These are phyloP conservation scores for Tylopilus vinaceipallidus DNA, from an alignment of 768 basidiomycete genomes.

Conservation along the genomic window DNA sequence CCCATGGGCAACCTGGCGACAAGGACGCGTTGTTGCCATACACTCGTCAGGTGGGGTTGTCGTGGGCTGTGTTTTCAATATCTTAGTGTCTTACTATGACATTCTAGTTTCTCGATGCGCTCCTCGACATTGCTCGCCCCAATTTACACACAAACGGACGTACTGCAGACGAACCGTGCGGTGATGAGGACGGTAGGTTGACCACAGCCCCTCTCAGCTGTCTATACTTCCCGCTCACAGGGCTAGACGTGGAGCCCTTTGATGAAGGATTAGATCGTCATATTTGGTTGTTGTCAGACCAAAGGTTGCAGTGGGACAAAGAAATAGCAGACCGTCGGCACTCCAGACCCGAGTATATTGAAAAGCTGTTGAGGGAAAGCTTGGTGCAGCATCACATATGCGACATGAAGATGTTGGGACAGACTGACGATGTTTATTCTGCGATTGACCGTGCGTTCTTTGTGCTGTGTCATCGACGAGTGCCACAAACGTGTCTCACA, in stretches of 20 bases:
- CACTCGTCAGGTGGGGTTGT: constrained; percentile 44
- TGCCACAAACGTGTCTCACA: constrained; percentile 11
- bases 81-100: too few relatives aligned
- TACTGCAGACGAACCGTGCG: constrained; percentile 62
- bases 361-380: constrained; percentile 39
- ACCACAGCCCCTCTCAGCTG: not conserved
- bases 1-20: constrained; percentile 40
- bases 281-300: constrained; percentile 78
- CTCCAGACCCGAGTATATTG: constrained; percentile 54
- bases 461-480: not conserved
- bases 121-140: constrained; percentile 59
- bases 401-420: constrained; percentile 27
- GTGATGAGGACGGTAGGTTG: constrained; percentile 51
- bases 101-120: constrained; percentile 56
- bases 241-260: constrained; percentile 71
- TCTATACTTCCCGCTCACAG: not conserved
- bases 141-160: constrained; percentile 83
- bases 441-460: constrained; percentile 11
- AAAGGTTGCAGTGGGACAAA: constrained; percentile 71
- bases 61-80: constrained; percentile 1
- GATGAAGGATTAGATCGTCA: constrained; percentile 83
- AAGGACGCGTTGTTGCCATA: constrained; percentile 49
- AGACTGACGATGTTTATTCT: not conserved
- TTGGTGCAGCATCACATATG: constrained; percentile 34
- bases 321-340: constrained; percentile 68